Evolutionary conservation across 2,329 filamentous ascomycete species (phyloP), one percentile per base, ranked within the genome.

Genomic region (Neofusicoccum sp.): DNA sequence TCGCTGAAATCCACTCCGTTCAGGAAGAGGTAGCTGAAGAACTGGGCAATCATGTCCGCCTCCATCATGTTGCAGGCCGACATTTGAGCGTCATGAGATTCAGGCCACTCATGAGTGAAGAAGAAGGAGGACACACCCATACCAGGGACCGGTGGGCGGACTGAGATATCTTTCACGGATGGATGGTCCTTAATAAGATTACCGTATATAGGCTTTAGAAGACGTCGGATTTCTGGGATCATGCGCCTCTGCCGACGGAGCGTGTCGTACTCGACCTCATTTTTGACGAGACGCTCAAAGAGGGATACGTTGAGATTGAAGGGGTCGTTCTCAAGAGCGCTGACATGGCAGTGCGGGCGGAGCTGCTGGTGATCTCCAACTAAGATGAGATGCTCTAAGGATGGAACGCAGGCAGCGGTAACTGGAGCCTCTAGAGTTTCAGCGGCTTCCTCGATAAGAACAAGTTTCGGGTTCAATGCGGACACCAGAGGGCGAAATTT

Each of bases 341-440:
- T 78, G 1, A 90, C 80, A 48, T 89, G 84, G 63, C 88, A 90
- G 49, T 88, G 85, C 0, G 88, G 91, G 8, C 87, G 85, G 2
- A 96, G 80, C 71, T 96, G 92, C 73, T 91, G 85, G 68, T 96
- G 92, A 70, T 96, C 92, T 0, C 92, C 92, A 0, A 96, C 86
- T 1, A 90, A 79, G 60, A 90, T 85, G 36, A 90, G 77, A 64
- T 90, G 87, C 67, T 90, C 78, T 2, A 90, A 69, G 3, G 84
- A 84, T 28, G 87, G 82, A 37, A 90, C 73, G 71, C 87, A 88
- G 11, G 84, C 83, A 5, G 81, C 84, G 7, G 83, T 79, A 48
- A 89, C 79, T 1, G 85, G 85, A 6, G 86, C 85, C 71, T 91
- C 89, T 5, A 88, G 83, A 0, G 89, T 90, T 71, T 96, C 91